Percentiles rank a stretch among this genome's conserved stretches.
Conservation (phyloP, 163 green algal species). For the Scenedesmus sp. region DNA sequence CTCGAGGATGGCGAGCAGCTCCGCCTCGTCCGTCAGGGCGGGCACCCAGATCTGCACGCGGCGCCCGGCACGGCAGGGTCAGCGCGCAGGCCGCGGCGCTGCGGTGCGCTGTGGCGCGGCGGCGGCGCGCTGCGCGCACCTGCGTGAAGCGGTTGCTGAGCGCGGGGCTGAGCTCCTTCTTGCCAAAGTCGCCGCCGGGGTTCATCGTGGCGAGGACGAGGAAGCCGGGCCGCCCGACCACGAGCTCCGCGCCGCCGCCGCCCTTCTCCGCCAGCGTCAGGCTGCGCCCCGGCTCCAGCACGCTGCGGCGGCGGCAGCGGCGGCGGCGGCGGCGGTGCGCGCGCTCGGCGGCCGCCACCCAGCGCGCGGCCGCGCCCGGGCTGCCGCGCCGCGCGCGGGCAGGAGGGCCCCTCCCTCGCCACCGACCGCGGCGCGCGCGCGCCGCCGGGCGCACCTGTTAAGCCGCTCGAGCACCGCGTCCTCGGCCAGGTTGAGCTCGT, state of each 20-base stretch:
- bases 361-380: no score
- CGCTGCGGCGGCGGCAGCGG: constrained; percentile 59
- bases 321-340: neutral
- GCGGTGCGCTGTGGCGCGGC: no score
- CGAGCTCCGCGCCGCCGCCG: constrained; percentile 84
- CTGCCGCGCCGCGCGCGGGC: no score
- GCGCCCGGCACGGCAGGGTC: no score
- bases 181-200: constrained; percentile 98
- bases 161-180: constrained; percentile 98
- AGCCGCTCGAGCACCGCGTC: constrained; percentile 98
- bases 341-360: no score
- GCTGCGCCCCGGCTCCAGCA: constrained; percentile 85
- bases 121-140: no score
- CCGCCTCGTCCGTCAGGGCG: constrained; percentile 71
- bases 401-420: neutral
- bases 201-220: constrained; percentile 99
- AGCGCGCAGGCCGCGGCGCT: no score
- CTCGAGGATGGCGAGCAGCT: constrained; percentile 89
- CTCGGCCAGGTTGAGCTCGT: constrained; percentile 99
- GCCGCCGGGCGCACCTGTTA: no score
- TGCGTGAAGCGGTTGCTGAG: constrained; percentile 95
- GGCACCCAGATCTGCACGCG: constrained; percentile 89
- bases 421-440: no score
- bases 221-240: constrained; percentile 88
- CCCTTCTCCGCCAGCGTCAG: constrained; percentile 96